phyloP scores from a whole-genome alignment of 441 rosid species.

The Arabidopsis lyrata region DNA sequence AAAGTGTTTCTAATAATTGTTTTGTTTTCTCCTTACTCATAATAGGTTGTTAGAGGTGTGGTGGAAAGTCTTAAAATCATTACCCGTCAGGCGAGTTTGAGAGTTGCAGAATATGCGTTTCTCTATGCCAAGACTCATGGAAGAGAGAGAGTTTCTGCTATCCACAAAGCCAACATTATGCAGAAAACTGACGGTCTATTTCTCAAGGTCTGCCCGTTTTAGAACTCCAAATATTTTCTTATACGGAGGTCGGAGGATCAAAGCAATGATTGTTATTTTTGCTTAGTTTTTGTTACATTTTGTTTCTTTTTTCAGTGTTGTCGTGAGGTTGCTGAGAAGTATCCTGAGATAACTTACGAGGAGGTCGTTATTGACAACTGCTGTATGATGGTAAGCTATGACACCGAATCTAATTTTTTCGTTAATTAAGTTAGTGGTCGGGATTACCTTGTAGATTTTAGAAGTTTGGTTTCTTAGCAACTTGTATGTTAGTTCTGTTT shows the following conservation, averaged over 20 bases:
- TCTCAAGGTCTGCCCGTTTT: conserved; percentile 65
- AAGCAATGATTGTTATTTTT: neutral
- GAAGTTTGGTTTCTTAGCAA: neutral
- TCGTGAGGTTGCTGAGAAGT: conserved; percentile 96
- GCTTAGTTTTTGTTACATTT: neutral
- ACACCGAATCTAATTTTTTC: neutral
- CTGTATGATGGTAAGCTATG: conserved; percentile 92
- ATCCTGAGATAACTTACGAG: conserved; percentile 92
- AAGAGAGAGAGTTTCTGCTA: conserved; percentile 92
- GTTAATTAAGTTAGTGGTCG: neutral
- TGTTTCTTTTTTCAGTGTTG: conserved; percentile 71
- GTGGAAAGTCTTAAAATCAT: conserved; percentile 98
- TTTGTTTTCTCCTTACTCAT: conserved; percentile 31
- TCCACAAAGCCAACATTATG: conserved; percentile 99
- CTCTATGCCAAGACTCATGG: conserved; percentile 94
- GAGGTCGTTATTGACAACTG: conserved; percentile 99
- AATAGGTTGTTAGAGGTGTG: conserved; percentile 96
- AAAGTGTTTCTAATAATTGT: neutral
- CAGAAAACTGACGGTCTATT: conserved; percentile 99
- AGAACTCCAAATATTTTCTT: neutral
- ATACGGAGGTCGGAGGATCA: neutral
- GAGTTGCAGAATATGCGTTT: conserved; percentile 99
- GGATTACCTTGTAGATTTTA: neutral
- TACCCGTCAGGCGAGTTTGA: conserved; percentile 94
- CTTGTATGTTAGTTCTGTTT: neutral